Conservation (phyloP, 305 asterid genomes). For the Nicotiana rustica region DNA sequence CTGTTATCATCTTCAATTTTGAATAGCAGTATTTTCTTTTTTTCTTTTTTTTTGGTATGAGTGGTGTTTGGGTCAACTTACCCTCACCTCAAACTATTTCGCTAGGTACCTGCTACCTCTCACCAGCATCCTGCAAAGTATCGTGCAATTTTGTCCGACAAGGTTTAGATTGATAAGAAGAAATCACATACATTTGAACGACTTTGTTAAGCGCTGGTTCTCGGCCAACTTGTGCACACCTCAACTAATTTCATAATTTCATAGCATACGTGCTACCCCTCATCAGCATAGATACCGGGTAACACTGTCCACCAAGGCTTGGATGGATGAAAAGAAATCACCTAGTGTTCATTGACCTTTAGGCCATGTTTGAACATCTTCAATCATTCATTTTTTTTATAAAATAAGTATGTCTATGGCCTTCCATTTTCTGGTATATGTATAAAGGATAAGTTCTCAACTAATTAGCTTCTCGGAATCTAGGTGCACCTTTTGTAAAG, state of each 20-base stretch:
- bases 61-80: background rate
- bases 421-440: background rate
- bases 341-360: no score
- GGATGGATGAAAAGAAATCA: background rate
- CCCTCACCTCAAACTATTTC: background rate
- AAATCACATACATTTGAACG: background rate
- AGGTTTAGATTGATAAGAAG: background rate
- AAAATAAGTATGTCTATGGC: background rate
- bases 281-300: no score
- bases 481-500: background rate
- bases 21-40: background rate
- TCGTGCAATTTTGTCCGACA: background rate
- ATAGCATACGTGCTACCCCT: no score
- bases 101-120: background rate
- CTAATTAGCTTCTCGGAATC: background rate
- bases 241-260: no score
- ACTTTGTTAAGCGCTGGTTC: no score
- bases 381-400: background rate
- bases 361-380: background rate
- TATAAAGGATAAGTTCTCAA: background rate
- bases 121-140: background rate
- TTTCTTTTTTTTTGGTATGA: no score
- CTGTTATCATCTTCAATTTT: background rate
- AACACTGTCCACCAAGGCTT: no score
- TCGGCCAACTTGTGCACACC: no score